Evolutionary conservation across 495 filamentous ascomycete genomes (phyloP).

Genomic region (Penicillium samsonianum): DNA sequence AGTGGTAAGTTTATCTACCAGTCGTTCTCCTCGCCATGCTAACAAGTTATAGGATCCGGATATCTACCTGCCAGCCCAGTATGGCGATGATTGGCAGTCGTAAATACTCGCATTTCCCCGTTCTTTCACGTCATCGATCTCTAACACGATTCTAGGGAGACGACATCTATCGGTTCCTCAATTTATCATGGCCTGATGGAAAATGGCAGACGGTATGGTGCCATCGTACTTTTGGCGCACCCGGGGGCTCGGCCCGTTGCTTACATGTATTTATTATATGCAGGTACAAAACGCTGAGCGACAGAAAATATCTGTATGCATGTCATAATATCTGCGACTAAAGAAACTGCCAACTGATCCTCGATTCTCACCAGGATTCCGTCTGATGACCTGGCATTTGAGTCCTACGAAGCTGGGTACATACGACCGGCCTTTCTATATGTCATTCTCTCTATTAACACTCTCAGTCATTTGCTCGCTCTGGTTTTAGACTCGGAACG

Average conservation of each 20-base stretch:
- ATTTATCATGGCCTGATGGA: slow-evolving; percentile 5
- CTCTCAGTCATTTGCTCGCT: slow-evolving; percentile 1
- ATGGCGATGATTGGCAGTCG: slow-evolving; percentile 10
- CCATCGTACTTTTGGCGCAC: not conserved
- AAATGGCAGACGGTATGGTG: not conserved
- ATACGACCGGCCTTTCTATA: not conserved
- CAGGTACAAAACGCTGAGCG: not conserved
- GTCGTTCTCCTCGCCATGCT: not conserved
- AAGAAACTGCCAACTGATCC: not conserved
- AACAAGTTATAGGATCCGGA: slow-evolving; percentile 1
- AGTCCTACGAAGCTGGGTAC: slow-evolving; percentile 11
- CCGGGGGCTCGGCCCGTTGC: not conserved
- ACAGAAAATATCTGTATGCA: not conserved
- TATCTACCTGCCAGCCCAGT: not conserved
- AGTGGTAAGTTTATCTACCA: not conserved
- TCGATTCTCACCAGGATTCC: not conserved
- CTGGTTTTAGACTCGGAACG: not conserved
- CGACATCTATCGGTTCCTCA: slow-evolving; percentile 10
- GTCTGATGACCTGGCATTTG: slow-evolving; percentile 9
- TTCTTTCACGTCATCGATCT: not conserved
- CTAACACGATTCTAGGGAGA: slow-evolving; percentile 3
- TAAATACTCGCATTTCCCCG: not conserved
- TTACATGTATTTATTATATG: not conserved
- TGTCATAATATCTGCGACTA: not conserved
- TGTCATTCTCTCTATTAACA: not conserved